A percentile compares a stretch with the other conserved stretches of the same genome.
Conservation (phyloP, 805 yeast species). For the Starmerella floricola region DNA sequence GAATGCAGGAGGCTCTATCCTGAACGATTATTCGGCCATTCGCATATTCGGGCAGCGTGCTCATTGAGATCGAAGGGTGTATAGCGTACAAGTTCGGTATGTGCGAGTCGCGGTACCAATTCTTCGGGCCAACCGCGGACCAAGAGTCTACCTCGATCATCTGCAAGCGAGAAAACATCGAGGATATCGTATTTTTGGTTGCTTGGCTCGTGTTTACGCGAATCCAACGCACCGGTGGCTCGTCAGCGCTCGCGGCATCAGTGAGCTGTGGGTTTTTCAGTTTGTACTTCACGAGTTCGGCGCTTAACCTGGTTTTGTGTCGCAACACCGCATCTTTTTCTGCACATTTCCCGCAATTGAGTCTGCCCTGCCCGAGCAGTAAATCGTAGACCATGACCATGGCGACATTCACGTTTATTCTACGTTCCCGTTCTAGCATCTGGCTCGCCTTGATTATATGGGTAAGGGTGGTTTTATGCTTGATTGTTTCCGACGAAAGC, state of each 20-base stretch:
- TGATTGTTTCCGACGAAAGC: conserved; percentile 62
- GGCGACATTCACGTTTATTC: conserved; percentile 42
- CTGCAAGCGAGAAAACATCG: conserved; percentile 23
- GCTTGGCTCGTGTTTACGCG: conserved; percentile 49
- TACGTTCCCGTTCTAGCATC: conserved; percentile 41
- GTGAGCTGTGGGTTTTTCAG: conserved; percentile 40
- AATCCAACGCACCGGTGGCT: conserved; percentile 39
- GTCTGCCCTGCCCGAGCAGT: conserved; percentile 63
- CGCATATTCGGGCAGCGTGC: conserved; percentile 54
- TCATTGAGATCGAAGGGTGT: conserved; percentile 60
- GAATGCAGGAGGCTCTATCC: conserved; percentile 94
- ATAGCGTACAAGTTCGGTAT: conserved; percentile 73
- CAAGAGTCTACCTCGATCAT: conserved; percentile 20
- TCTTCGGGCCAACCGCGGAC: conserved; percentile 23
- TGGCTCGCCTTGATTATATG: conserved; percentile 55
- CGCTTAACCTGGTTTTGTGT: conserved; percentile 68
- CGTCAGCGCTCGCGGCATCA: conserved; percentile 11
- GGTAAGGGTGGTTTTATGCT: conserved; percentile 51
- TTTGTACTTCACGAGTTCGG: conserved; percentile 70
- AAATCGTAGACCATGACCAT: conserved; percentile 70
- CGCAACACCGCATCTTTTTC: conserved; percentile 68
- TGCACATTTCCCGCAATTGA: conserved; percentile 81
- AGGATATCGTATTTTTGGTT: conserved; percentile 27
- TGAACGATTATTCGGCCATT: conserved; percentile 78
- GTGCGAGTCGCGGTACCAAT: conserved; percentile 50